Evolutionary conservation across 192 early-diverging fungal species (phyloP).

Genomic region (Coemansia asiatica): DNA sequence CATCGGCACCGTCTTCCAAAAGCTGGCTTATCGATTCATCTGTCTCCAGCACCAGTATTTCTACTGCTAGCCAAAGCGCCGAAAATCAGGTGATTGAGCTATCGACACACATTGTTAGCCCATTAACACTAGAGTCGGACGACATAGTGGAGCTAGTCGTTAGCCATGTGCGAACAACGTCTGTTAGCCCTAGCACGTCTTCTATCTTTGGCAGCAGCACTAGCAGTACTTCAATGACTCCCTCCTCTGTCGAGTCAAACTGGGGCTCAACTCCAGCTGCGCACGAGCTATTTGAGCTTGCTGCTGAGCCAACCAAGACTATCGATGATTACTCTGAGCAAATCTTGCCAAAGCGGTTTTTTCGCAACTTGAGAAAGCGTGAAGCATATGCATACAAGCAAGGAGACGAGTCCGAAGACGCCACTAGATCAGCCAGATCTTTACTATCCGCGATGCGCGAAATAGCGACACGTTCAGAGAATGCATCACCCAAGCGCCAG

Average conservation of each 20-base stretch:
- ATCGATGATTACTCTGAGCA: background rate
- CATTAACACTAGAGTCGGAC: background rate
- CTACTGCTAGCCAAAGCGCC: background rate
- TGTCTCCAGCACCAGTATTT: background rate
- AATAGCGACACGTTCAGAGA: conserved; percentile 23
- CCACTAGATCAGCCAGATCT: conserved; percentile 16
- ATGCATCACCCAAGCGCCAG: conserved; percentile 8
- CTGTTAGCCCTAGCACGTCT: background rate
- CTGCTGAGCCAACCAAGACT: background rate
- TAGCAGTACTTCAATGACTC: background rate
- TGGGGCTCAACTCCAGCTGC: background rate
- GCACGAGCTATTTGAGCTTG: background rate
- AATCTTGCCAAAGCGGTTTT: background rate
- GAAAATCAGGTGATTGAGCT: background rate
- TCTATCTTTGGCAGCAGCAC: background rate
- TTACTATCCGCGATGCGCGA: conserved; percentile 32
- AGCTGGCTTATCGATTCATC: background rate
- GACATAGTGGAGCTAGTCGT: background rate
- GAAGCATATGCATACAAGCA: conserved; percentile 49
- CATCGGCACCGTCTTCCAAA: background rate
- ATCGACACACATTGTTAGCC: background rate
- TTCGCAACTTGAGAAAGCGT: conserved; percentile 25
- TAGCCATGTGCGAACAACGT: background rate
- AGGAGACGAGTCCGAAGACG: conserved; percentile 62
- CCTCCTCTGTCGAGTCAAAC: background rate